These are phyloP conservation scores for Nemania sp. DNA, from an alignment of 2,329 filamentous ascomycete genomes.

Conservation along the genomic window DNA sequence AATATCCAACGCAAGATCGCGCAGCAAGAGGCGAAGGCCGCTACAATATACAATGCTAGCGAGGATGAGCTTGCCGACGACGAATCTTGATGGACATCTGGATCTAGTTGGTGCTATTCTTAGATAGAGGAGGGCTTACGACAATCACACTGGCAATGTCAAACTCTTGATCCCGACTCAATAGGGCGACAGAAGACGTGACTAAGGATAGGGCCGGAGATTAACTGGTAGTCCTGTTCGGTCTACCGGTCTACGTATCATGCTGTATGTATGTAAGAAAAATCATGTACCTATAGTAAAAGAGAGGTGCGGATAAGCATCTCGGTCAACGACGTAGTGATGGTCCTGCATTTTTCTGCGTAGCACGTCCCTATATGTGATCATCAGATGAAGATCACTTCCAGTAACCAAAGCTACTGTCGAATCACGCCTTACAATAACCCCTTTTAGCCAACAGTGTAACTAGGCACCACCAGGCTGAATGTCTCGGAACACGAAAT, in stretches of 20 bases:
- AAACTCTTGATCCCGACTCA: background rate
- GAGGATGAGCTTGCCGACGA: background rate
- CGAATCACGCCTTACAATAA: background rate
- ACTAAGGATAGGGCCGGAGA: background rate
- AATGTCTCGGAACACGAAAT: background rate
- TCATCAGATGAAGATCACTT: too few species aligned
- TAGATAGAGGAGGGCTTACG: background rate
- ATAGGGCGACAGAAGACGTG: background rate
- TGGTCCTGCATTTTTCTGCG: background rate
- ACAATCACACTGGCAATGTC: background rate
- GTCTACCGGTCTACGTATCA: conserved; percentile 26
- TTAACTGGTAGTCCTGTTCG: background rate
- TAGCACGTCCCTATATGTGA: too few species aligned
- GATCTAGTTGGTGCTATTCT: too few species aligned
- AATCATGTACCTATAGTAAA: conserved; percentile 33
- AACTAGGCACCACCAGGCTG: background rate
- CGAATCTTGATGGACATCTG: background rate
- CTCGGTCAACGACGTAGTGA: background rate
- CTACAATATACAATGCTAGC: background rate
- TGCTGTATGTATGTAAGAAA: conserved; percentile 32
- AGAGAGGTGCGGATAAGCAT: background rate
- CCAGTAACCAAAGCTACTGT: too few species aligned
- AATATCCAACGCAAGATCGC: conserved; percentile 23
- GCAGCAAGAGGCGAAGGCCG: conserved; percentile 39
- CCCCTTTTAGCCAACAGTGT: background rate